Evolutionary conservation across 306 rosid genomes (phyloP), one percentile per base, ranked within the genome.

Genomic region (Vicia villosa): DNA sequence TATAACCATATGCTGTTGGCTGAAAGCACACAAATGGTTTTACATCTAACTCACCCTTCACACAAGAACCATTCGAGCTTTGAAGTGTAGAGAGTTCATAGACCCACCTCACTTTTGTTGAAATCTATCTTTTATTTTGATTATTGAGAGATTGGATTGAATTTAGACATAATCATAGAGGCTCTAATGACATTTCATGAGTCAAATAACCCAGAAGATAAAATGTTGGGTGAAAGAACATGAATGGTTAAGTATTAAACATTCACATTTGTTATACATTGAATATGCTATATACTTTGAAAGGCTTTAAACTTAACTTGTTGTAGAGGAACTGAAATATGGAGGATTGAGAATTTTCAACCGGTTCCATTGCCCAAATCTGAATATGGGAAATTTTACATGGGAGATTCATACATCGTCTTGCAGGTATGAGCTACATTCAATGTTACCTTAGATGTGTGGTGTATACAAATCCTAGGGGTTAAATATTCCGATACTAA

Each of bases 301-400:
- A 43, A 66, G 50, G 80, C 80, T 77, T 73, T 52, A 70, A 40
- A 58, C 98, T 94, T 94, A 82, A 90, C 91, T 34, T 84, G 66
- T 22, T 69, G 4, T 77, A 94, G 98, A 81, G 98, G 98, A 68
- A 85, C 90, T 74, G 98, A 94, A 80, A 90, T 94, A 73, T 94
- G 98, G 98, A 84, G 98, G 80, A 94, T 90, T 69, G 97, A 94
- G 84, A 70, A 90, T 82, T 90, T 94, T 79, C 94, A 84, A 85
- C 98, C 98, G 34, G 92, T 85, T 76, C 92, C 90, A 8, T 61
- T 94, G 81, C 90, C 97, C 21, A 94, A 90, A 82, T 81, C 98
- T 66, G 98, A 94, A 41, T 32, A 90, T 84, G 98, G 98, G 63
- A 90, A 88, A 72, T 94, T 94, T 83, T 90, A 90, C 82, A 76